phyloP scores from a whole-genome alignment of 2,329 filamentous ascomycete species.

The Pseudocercospora fijiensis region DNA sequence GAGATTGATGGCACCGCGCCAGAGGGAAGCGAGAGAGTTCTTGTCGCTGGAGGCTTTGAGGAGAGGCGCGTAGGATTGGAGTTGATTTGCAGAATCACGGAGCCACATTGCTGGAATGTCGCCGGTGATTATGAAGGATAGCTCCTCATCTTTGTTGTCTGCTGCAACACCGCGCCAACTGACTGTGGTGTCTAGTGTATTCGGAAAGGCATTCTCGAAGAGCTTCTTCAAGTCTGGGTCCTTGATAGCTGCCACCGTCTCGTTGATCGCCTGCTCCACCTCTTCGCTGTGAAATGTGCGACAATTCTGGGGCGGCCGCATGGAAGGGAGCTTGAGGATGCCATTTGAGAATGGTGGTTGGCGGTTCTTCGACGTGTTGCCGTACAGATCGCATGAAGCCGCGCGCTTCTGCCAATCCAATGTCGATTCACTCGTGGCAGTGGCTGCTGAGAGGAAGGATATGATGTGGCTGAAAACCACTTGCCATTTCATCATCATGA shows the following conservation, averaged over 20 bases:
- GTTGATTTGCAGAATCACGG: slow-evolving; percentile 62
- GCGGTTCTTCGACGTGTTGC: slow-evolving; percentile 39
- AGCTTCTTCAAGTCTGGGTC: slow-evolving; percentile 65
- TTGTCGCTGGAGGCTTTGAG: slow-evolving; percentile 46
- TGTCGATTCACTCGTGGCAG: not conserved
- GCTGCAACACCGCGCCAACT: slow-evolving; percentile 73
- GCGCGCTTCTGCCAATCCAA: not conserved
- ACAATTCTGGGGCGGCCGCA: slow-evolving; percentile 43
- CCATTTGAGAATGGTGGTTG: slow-evolving; percentile 46
- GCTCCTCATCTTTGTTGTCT: slow-evolving; percentile 69
- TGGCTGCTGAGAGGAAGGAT: not conserved
- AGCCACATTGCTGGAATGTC: slow-evolving; percentile 55
- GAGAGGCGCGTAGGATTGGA: slow-evolving; percentile 65
- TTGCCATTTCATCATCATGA: not conserved
- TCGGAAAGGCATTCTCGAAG: slow-evolving; percentile 66
- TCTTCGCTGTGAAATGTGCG: slow-evolving; percentile 41
- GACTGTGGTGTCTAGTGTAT: slow-evolving; percentile 84
- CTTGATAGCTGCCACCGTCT: slow-evolving; percentile 36
- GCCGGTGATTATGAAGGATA: slow-evolving; percentile 90
- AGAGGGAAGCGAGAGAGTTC: slow-evolving; percentile 61
- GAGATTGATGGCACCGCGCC: slow-evolving; percentile 67
- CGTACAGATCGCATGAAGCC: slow-evolving; percentile 31
- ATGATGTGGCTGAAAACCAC: not conserved
- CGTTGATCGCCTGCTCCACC: slow-evolving; percentile 41
- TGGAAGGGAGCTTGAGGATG: slow-evolving; percentile 44